phyloP scores from a whole-genome alignment of 306 rosid species.

The Mimosa bimucronata region DNA sequence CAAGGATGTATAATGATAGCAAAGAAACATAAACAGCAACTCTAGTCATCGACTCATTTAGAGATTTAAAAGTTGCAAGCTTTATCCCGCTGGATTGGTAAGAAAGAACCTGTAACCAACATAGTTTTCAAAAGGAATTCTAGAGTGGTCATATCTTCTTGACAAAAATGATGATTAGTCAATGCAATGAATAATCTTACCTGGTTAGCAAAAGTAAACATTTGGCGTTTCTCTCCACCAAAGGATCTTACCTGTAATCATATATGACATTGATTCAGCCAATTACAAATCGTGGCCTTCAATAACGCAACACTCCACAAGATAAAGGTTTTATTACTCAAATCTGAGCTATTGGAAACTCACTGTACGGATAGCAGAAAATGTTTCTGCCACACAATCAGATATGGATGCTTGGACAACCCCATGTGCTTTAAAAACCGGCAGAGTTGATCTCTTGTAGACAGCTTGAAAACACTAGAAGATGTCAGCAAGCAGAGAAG shows the following conservation, averaged over 20 bases:
- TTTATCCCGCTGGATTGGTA: conserved; percentile 87
- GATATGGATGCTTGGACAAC: conserved; percentile 87
- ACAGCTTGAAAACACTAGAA: conserved; percentile 58
- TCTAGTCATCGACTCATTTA: conserved; percentile 90
- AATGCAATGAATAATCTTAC: conserved; percentile 47
- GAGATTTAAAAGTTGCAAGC: conserved; percentile 83
- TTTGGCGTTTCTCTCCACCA: conserved; percentile 93
- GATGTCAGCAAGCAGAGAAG: conserved; percentile 43
- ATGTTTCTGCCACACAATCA: conserved; percentile 89
- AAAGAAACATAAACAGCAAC: conserved; percentile 87
- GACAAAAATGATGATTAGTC: conserved; percentile 17
- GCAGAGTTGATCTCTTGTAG: conserved; percentile 93
- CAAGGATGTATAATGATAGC: conserved; percentile 75
- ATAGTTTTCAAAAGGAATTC: conserved; percentile 13
- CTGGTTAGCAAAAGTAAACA: conserved; percentile 80
- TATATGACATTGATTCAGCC: conserved; percentile 34
- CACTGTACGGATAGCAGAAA: conserved; percentile 97
- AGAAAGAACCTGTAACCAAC: conserved; percentile 75
- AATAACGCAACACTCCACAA: neutral
- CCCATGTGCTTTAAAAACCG: conserved; percentile 86
- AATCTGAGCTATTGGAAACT: conserved; percentile 44
- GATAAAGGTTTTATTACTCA: neutral
- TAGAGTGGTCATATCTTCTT: conserved; percentile 27
- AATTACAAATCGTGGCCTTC: conserved; percentile 28
- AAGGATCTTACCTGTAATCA: conserved; percentile 84